Base-by-base conservation (phyloP, 2,329 filamentous ascomycete species). In the Trichoderma sp. region DNA sequence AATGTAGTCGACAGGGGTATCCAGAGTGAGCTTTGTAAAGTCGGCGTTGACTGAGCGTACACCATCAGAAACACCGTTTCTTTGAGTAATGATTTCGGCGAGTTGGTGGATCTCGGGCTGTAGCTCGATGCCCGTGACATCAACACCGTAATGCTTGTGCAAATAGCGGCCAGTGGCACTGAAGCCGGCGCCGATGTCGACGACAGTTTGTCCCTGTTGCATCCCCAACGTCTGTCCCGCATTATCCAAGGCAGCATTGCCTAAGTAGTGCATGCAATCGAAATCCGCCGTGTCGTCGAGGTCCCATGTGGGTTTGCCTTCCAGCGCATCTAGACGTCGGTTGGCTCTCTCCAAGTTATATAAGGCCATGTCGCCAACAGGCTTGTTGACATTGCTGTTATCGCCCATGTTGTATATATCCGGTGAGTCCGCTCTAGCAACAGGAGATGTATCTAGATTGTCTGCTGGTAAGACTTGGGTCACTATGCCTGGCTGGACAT, bases 221-320 rank as follows among this genome's bases (percentile, higher is more conserved):
- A 67, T 17, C 0, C 34, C 32, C 9, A 67, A 9, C 2, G 32
- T 28, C 20, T 20, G 23, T 23, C 30, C 17, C 23, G 64, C 64
- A 11, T 67, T 58, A 3, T 67, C 64, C 50, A 67, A 28, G 30
- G 64, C 64, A 15, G 15, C 2, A 15, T 67, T 53, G 23, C 64
- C 64, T 12, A 58, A n/a, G 23, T 67, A 67, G 64, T 67, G 64
- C 64, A 67, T 67, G 50, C 64, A 67, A 23, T 67, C 64, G n/a
- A 67, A 67, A 36, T 57, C 64, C 9, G 50, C 64, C 15, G 64
- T 67, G 50, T 67, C 64, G 6, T 23, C 23, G 64, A 67, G 64
- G 34, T 67, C 50, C 64, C 64, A 67, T 17, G 53, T 67, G 32
- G 32, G 64, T 20, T 67, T 67, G 23, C 17, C 32, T 20, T 32